Percentiles rank a stretch among this genome's conserved stretches.
These are phyloP conservation scores for Eustoma russellianum DNA, from an alignment of 257 asterid genomes.

Conservation along the genomic window DNA sequence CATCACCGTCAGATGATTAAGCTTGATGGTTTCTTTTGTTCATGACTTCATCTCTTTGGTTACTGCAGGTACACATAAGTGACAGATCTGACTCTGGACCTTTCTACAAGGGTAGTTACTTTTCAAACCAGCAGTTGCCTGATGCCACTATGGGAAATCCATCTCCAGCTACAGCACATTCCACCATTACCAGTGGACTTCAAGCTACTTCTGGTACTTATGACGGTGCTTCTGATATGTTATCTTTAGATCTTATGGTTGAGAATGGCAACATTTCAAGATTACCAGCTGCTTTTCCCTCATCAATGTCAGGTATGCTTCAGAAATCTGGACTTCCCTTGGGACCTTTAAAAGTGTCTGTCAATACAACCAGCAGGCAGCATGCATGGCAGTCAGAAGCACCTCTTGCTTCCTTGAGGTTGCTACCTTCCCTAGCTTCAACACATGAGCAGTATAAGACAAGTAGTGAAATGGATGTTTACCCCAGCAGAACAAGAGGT, in stretches of 20 bases:
- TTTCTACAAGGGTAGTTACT: conserved; percentile 17
- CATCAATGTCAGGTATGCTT: conserved; percentile 10
- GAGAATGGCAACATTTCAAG: conserved; percentile 17
- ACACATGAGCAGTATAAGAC: conserved; percentile 24
- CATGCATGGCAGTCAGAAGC: conserved; percentile 16
- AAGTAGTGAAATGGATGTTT: conserved; percentile 12
- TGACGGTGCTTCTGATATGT: conserved; percentile 14
- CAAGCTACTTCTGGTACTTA: conserved; percentile 17
- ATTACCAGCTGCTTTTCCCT: conserved; percentile 15
- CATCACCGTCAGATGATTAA: conserved; percentile 8
- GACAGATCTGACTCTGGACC: conserved; percentile 13
- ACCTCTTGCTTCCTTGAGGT: conserved; percentile 16
- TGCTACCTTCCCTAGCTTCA: conserved; percentile 35
- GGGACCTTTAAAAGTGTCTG: conserved; percentile 15
- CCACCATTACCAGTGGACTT: conserved; percentile 14
- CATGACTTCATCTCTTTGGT: background rate
- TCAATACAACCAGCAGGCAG: conserved; percentile 15
- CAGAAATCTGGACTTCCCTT: conserved; percentile 14
- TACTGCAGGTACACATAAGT: conserved; percentile 37
- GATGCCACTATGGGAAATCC: conserved; percentile 19
- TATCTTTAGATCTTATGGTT: conserved; percentile 7
- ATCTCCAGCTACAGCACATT: conserved; percentile 4
- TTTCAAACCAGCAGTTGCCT: conserved; percentile 18
- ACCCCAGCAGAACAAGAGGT: conserved; percentile 11
- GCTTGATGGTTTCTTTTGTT: background rate